Percentiles rank a stretch among this genome's conserved stretches.
phyloP scores from a whole-genome alignment of 208 protist genomes.

The Perkinsela sp. region DNA sequence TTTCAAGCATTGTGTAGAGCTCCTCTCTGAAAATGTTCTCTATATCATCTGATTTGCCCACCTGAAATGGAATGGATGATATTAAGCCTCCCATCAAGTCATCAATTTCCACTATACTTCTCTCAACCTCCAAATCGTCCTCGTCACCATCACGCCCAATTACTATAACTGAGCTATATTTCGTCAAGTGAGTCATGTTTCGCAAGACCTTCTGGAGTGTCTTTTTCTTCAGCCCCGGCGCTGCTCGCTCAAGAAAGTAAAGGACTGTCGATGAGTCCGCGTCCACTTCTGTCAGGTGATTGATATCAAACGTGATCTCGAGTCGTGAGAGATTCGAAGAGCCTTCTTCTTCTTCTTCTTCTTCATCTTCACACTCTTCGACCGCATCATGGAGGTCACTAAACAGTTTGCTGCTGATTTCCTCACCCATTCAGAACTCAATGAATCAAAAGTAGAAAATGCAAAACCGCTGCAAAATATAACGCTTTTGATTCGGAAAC shows the following conservation, averaged over 20 bases:
- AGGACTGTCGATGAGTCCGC: neutral
- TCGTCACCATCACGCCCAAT: neutral
- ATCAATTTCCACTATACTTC: neutral
- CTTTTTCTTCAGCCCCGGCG: neutral
- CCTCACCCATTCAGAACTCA: neutral
- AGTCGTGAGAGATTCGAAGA: neutral
- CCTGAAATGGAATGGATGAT: neutral
- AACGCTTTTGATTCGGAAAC: no score
- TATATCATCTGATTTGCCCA: neutral
- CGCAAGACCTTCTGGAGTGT: neutral
- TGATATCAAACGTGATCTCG: neutral
- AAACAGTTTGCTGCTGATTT: neutral
- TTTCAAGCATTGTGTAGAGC: neutral
- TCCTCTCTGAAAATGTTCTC: neutral
- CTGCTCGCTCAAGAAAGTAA: neutral
- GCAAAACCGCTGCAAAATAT: no score
- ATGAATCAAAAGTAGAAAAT: no score
- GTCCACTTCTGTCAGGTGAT: neutral
- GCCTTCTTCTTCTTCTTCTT: neutral
- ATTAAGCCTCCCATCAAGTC: neutral
- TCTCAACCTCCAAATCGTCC: neutral
- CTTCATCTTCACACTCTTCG: no score
- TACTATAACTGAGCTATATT: neutral
- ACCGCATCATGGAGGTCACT: neutral
- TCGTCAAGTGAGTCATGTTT: neutral